These are phyloP conservation scores for Yamadazyma olivae DNA, from an alignment of 805 yeast genomes.

Conservation along the genomic window DNA sequence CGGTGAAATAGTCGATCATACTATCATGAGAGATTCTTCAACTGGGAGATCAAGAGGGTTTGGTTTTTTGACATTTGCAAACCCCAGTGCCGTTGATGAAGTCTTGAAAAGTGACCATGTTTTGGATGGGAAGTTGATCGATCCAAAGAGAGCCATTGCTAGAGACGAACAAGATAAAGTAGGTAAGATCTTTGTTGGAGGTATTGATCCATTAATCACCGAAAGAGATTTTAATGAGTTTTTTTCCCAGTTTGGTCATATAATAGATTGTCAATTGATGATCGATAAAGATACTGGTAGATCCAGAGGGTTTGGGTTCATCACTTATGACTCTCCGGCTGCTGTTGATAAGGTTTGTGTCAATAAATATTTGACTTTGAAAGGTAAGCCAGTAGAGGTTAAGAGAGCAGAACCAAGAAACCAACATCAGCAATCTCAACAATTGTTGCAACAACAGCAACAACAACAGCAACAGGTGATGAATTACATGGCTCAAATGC, in stretches of 20 bases:
- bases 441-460: conserved; percentile 26
- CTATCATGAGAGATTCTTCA: conserved; percentile 85
- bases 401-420: conserved; percentile 83
- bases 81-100: conserved; percentile 77
- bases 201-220: conserved; percentile 89
- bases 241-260: conserved; percentile 83
- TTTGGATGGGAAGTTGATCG: conserved; percentile 92
- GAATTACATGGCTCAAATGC: conserved; percentile 16
- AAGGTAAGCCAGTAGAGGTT: conserved; percentile 82
- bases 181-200: conserved; percentile 96
- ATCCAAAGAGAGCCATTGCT: conserved; percentile 96
- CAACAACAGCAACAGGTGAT: conserved; percentile 19
- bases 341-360: conserved; percentile 89
- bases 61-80: conserved; percentile 86
- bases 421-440: conserved; percentile 49
- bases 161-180: conserved; percentile 96
- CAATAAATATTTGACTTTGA: conserved; percentile 75
- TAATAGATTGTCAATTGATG: conserved; percentile 96
- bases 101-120: conserved; percentile 85
- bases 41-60: conserved; percentile 94
- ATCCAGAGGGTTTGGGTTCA: conserved; percentile 95
- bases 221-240: conserved; percentile 85
- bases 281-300: conserved; percentile 95
- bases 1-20: conserved; percentile 84
- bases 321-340: conserved; percentile 90